A percentile compares a stretch with the other conserved stretches of the same genome.
Evolutionary conservation across 345 rosid genomes (phyloP).

Genomic region (Garcia nutans): DNA sequence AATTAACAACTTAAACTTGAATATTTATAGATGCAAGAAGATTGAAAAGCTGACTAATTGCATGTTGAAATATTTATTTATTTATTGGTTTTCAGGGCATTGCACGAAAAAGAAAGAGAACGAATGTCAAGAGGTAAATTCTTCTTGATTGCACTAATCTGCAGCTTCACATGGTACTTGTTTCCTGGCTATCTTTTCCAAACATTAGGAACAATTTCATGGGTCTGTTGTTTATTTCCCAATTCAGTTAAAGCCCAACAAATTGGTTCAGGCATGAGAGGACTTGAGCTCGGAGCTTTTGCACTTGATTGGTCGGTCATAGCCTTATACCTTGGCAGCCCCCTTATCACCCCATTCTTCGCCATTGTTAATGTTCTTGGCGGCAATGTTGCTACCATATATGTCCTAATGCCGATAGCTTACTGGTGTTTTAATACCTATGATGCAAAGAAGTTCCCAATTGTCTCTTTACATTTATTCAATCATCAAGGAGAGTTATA

Average conservation of each 20-base stretch:
- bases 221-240: slow-evolving; percentile 60
- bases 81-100: slow-evolving; percentile 33
- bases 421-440: slow-evolving; percentile 48
- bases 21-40: neutral
- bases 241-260: slow-evolving; percentile 57
- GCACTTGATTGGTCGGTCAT: slow-evolving; percentile 57
- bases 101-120: slow-evolving; percentile 48
- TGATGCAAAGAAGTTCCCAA: slow-evolving; percentile 44
- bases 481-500: slow-evolving; percentile 40
- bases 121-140: slow-evolving; percentile 61
- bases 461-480: slow-evolving; percentile 53
- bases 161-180: slow-evolving; percentile 64
- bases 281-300: slow-evolving; percentile 54
- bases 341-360: slow-evolving; percentile 57
- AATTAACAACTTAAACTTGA: neutral
- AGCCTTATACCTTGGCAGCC: slow-evolving; percentile 57
- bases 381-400: slow-evolving; percentile 40
- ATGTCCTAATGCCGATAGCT: slow-evolving; percentile 37
- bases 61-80: neutral
- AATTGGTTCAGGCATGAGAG: slow-evolving; percentile 54
- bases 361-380: slow-evolving; percentile 43
- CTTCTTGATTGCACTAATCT: slow-evolving; percentile 56
- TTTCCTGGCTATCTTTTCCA: slow-evolving; percentile 59
- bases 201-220: slow-evolving; percentile 45
- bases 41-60: neutral